Percentiles rank a stretch among this genome's conserved stretches.
These are phyloP conservation scores for Malassezia caprae DNA, from an alignment of 1,284 basidiomycete genomes.

Conservation along the genomic window DNA sequence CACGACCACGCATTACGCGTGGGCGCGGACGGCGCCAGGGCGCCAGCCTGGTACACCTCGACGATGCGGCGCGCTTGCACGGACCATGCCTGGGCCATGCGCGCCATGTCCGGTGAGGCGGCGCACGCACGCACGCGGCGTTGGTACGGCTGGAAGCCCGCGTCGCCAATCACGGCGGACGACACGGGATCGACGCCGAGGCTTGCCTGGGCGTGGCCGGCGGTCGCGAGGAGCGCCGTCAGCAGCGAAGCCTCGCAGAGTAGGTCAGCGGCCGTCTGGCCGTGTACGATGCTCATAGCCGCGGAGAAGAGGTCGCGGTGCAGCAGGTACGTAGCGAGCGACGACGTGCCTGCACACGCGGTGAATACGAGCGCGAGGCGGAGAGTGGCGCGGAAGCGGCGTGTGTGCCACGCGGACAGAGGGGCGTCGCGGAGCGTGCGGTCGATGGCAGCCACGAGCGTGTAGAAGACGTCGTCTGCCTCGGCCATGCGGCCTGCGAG, in stretches of 20 bases:
- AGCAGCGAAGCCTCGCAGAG: constrained; percentile 34
- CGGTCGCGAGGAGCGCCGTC: constrained; percentile 33
- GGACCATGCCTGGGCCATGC: constrained; percentile 11
- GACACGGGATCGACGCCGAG: constrained; percentile 6
- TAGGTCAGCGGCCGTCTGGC: constrained; percentile 15
- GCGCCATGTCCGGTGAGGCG: constrained; percentile 1
- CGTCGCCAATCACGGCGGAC: background rate
- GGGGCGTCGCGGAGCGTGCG: constrained; percentile 20
- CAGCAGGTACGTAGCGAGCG: constrained; percentile 37
- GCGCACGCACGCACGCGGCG: constrained; percentile 11
- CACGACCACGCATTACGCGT: background rate
- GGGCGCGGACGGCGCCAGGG: background rate
- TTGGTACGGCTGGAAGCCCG: constrained; percentile 17
- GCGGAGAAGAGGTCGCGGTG: constrained; percentile 37
- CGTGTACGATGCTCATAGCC: constrained; percentile 21
- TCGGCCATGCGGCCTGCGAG: constrained; percentile 44
- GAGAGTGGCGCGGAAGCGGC: constrained; percentile 16
- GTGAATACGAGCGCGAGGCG: constrained; percentile 33
- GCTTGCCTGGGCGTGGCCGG: constrained; percentile 22
- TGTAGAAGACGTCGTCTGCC: constrained; percentile 38
- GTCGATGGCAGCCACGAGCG: constrained; percentile 33
- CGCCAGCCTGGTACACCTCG: background rate
- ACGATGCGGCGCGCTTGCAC: constrained; percentile 6
- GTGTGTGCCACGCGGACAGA: constrained; percentile 12
- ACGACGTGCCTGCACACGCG: constrained; percentile 27